Evolutionary conservation across 345 rosid species (phyloP), one percentile per base, ranked within the genome.

Genomic region (Corchorus olitorius): DNA sequence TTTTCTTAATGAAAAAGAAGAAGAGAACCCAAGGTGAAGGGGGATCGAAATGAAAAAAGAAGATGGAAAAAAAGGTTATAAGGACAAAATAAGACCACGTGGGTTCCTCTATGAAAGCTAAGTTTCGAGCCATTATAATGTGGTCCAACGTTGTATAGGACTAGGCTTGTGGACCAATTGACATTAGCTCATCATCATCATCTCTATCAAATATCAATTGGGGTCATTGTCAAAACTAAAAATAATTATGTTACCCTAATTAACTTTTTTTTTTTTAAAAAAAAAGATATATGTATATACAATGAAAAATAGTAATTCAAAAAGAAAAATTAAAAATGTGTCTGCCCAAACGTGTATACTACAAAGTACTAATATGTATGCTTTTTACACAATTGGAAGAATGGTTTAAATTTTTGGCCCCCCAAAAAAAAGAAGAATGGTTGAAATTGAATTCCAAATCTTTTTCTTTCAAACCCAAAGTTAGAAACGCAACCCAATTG

Each of bases 71-170:
- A 6, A 13, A 66, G 71, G 52, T 65, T 67, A 33, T 15, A 45
- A 53, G 52, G 80, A 78, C 66, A 70, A 72, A 71, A 71, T 53
- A 13, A 48, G 35, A 71, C 78, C 81, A 77, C 81, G 61, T 80
- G 79, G 79, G 81, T 35, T 83, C 27, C 80, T 37, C 65, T 16
- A 8, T 43, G 75, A 75, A 73, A 78, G 81, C 81, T 53, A 55
- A 14, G 73, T 58, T 77, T 67, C 52, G 52, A 54, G 67, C 72
- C 72, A 46, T 67, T 45, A 59, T 72, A 27, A 52, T 20, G 86
- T 76, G 80, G 82, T 83, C 84, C 86, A 77, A 37, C 27, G 16
- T 8, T 58, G 43, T 27, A 15, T 41, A 27, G 48, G 39, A 73
- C 43, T 74, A 2, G 4, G 62, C 1, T 10, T 15, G 62, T 58